Evolutionary conservation across 2,329 filamentous ascomycete genomes (phyloP).

Genomic region (Botrytis porri): DNA sequence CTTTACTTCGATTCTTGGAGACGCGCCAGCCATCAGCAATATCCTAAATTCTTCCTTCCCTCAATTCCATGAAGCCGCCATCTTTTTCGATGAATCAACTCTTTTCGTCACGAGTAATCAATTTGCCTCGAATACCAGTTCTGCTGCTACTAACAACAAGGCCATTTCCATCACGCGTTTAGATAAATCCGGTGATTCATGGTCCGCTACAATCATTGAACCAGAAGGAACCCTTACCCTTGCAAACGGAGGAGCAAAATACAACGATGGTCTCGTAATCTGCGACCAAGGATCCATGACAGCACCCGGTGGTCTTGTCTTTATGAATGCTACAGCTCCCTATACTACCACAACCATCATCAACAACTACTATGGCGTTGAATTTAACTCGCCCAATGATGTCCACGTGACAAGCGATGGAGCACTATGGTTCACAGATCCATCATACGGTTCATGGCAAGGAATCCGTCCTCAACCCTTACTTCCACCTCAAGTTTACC

Average conservation of each 20-base stretch:
- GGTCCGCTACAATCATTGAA: conserved; percentile 20
- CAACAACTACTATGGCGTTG: conserved; percentile 58
- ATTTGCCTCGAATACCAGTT: conserved; percentile 40
- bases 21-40: conserved; percentile 6
- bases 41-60: conserved; percentile 46
- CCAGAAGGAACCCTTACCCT: conserved; percentile 17
- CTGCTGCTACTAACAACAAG: conserved; percentile 23
- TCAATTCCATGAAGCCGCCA: conserved; percentile 54
- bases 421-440: conserved; percentile 61
- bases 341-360: conserved; percentile 44
- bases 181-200: conserved; percentile 47
- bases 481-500: conserved; percentile 57
- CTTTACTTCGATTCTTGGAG: conserved; percentile 50
- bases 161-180: conserved; percentile 22
- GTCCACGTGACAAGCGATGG: conserved; percentile 50
- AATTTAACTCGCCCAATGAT: conserved; percentile 59
- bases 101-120: conserved; percentile 48
- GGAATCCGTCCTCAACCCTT: conserved; percentile 53
- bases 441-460: conserved; percentile 56
- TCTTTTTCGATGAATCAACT: conserved; percentile 44
- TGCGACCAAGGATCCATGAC: conserved; percentile 27
- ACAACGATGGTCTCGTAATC: conserved; percentile 25
- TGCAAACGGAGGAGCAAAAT: conserved; percentile 26
- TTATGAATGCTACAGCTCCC: conserved; percentile 23
- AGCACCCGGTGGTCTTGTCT: conserved; percentile 22